Conservation (phyloP, 805 yeast genomes). For the Pichia exigua region DNA sequence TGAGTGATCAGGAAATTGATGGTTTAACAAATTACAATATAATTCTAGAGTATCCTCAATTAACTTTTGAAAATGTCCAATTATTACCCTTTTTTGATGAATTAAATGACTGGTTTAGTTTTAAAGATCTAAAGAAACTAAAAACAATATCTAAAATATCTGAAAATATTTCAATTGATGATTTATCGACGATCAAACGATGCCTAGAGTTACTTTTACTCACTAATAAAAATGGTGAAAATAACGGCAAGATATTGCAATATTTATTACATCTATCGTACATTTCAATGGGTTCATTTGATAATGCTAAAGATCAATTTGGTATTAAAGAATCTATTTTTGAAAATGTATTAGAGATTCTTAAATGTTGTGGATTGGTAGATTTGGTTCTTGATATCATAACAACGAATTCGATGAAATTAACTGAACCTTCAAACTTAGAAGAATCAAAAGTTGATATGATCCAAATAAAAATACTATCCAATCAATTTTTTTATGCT, state of each 20-base stretch:
- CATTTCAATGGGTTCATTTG: conserved; percentile 11
- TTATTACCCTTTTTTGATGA: conserved; percentile 32
- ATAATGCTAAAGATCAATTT: conserved; percentile 4
- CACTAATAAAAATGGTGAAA: neutral
- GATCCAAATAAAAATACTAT: conserved; percentile 12
- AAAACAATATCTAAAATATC: conserved; percentile 10
- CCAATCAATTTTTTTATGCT: conserved; percentile 24
- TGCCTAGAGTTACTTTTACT: neutral
- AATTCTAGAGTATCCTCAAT: conserved; percentile 32
- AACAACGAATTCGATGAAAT: conserved; percentile 6
- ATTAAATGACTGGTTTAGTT: conserved; percentile 32
- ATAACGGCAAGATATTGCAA: conserved; percentile 4
- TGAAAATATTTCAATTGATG: neutral
- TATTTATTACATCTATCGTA: conserved; percentile 4
- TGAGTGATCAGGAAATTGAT: conserved; percentile 24
- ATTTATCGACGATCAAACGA: neutral
- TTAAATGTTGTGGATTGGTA: conserved; percentile 10
- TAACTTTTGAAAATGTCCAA: conserved; percentile 37
- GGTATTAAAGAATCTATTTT: conserved; percentile 21
- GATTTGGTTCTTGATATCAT: conserved; percentile 10
- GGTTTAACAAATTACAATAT: conserved; percentile 28
- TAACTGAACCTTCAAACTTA: conserved; percentile 19
- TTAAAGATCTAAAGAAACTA: conserved; percentile 23
- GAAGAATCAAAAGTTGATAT: conserved; percentile 8
- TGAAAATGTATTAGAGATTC: conserved; percentile 17